Evolutionary conservation across 2,329 filamentous ascomycete species (phyloP).

Genomic region (Talaromyces sp.): DNA sequence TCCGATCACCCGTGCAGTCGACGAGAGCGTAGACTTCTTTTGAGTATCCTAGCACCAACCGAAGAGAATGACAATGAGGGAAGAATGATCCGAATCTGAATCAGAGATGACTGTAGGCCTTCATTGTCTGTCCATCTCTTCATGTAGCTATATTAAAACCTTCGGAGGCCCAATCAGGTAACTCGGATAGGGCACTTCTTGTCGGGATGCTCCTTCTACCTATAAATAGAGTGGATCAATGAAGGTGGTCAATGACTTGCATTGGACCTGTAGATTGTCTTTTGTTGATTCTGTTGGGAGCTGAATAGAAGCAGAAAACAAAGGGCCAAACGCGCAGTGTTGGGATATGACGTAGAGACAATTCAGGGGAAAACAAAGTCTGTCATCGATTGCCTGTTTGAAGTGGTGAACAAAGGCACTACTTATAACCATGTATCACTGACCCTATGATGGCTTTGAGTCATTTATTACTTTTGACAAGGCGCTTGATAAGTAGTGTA

Average conservation of each 20-base stretch:
- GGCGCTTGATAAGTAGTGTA: neutral
- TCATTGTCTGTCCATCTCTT: neutral
- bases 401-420: neutral
- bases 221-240: neutral
- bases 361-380: neutral
- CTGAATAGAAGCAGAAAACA: neutral
- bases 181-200: neutral
- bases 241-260: neutral
- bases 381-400: neutral
- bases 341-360: neutral
- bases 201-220: neutral
- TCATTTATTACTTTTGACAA: neutral
- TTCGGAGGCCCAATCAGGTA: conserved; percentile 3
- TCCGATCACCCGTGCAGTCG: neutral
- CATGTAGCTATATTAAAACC: neutral
- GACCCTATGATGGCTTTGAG: neutral
- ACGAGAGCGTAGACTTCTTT: neutral
- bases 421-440: neutral
- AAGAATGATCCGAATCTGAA: neutral
- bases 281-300: neutral
- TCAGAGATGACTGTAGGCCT: neutral
- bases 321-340: neutral
- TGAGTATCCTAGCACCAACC: neutral
- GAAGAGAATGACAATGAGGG: neutral
- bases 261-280: neutral